Base-by-base conservation (phyloP, 257 asterid genomes). In the Petunia secreta region DNA sequence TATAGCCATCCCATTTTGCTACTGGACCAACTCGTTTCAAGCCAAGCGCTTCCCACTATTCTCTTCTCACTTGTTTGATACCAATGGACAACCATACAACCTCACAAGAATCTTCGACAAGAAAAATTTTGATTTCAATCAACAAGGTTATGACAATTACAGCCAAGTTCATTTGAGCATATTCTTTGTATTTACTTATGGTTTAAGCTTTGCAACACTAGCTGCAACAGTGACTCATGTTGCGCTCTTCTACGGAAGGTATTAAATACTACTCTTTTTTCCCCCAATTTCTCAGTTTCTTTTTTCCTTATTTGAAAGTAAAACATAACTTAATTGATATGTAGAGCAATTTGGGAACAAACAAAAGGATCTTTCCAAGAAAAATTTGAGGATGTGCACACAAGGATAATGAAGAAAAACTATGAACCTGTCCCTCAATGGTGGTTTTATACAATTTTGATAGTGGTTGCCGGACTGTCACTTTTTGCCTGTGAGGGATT, bases 141-240 rank as follows among this genome's bases (percentile, higher is more conserved):
- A 52, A 1, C 67, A 65, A 34, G 97, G 90, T 7, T 91, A 91
- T 80, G 91, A 90, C 67, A 52, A 39, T 48, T 91, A 90, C 75
- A 88, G 92, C 84, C 87, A 91, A 82, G 83, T 91, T 16, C 81
- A 90, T 79, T 87, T 91, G 57, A 91, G 94, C 83, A 75, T 89
- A 57, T 69, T 85, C 63, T 91, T 91, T 62, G 91, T 86, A 37
- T 75, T 88, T 75, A 57, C 78, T 3, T 91, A 91, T 34, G 97
- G 94, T 25, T 16, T 88, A 43, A 90, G 90, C 87, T 91, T 91
- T 52, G 97, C 94, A 0, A 83, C 63, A 8, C 75, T 91, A 84
- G 82, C 97, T 38, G 91, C 97, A 39, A 90, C 94, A 3, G 65
- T 91, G 1, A 88, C 97, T 4, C 97, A 91, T 53, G 97, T 89